A percentile compares a stretch with the other conserved stretches of the same genome.
Conservation (phyloP, 805 yeast genomes). For the Isabelozyma heimii region DNA sequence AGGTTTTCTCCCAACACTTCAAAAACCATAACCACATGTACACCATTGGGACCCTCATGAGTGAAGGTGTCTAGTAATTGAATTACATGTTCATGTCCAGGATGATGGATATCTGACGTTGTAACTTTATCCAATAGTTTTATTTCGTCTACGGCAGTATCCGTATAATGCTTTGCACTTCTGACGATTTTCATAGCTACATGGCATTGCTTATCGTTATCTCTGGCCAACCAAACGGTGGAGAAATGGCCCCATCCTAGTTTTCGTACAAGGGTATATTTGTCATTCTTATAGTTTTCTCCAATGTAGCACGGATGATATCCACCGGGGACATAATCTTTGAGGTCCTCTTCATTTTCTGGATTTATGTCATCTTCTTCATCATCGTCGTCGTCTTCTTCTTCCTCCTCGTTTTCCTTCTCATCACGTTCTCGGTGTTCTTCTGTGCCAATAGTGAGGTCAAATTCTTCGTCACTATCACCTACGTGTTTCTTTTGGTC, state of each 20-base stretch:
- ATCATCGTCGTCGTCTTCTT: slow-evolving; percentile 23
- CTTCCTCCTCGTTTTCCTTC: slow-evolving; percentile 11
- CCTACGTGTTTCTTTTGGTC: slow-evolving; percentile 5
- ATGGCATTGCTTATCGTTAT: slow-evolving; percentile 54
- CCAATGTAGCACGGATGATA: slow-evolving; percentile 94
- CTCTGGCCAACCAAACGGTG: slow-evolving; percentile 88
- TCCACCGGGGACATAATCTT: slow-evolving; percentile 90
- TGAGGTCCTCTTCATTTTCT: slow-evolving; percentile 76
- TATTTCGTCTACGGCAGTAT: slow-evolving; percentile 92
- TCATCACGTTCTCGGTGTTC: slow-evolving; percentile 6
- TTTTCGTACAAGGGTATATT: slow-evolving; percentile 80
- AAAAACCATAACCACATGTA: slow-evolving; percentile 94
- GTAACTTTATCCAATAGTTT: slow-evolving; percentile 67
- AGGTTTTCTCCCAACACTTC: slow-evolving; percentile 95
- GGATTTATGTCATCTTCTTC: slow-evolving; percentile 26
- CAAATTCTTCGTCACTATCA: slow-evolving; percentile 4
- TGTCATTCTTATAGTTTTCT: slow-evolving; percentile 71
- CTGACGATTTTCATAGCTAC: slow-evolving; percentile 95
- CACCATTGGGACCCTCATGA: slow-evolving; percentile 88
- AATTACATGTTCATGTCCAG: slow-evolving; percentile 81
- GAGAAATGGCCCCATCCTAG: slow-evolving; percentile 99
- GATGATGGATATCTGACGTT: slow-evolving; percentile 62
- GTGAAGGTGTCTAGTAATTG: slow-evolving; percentile 79
- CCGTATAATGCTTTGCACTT: slow-evolving; percentile 86
- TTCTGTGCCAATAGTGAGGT: slow-evolving; percentile 3